Evolutionary conservation across 352 stramenopile species (phyloP).

Genomic region (Phytophthora quininea): DNA sequence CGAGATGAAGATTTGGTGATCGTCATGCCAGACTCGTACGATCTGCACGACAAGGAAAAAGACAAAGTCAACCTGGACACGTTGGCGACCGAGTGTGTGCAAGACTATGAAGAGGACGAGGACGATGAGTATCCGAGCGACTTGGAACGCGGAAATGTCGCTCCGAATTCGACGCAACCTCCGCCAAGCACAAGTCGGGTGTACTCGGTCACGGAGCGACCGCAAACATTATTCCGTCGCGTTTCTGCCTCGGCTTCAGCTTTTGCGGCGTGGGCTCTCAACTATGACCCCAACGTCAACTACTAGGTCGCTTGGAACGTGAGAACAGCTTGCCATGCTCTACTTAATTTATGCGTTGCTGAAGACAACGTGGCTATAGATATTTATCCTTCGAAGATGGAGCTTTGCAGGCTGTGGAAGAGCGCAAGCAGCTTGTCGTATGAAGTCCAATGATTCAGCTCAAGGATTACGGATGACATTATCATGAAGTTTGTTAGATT

Average conservation of each 20-base stretch:
- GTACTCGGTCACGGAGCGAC: constrained; percentile 39
- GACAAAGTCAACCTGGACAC: constrained; percentile 27
- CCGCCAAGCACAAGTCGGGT: constrained; percentile 18
- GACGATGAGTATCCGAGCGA: constrained; percentile 28
- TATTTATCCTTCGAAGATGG: no score
- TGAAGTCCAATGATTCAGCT: no score
- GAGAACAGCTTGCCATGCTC: not conserved
- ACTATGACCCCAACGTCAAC: constrained; percentile 38
- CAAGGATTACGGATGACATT: no score
- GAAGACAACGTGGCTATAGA: no score
- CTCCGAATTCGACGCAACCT: constrained; percentile 18
- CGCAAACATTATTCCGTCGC: constrained; percentile 30
- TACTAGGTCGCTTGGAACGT: constrained; percentile 17
- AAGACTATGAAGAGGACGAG: constrained; percentile 31
- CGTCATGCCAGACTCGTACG: constrained; percentile 23
- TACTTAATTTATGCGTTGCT: not conserved
- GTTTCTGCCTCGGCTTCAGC: constrained; percentile 37
- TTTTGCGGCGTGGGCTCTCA: constrained; percentile 40
- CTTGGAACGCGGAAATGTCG: constrained; percentile 13
- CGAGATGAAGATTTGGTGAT: constrained; percentile 46
- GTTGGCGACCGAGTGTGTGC: constrained; percentile 20
- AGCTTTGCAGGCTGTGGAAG: no score
- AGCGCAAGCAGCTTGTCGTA: no score
- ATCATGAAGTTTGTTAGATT: no score
- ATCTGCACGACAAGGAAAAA: constrained; percentile 8